A percentile compares a stretch with the other conserved stretches of the same genome.
phyloP scores from a whole-genome alignment of 2,329 filamentous ascomycete genomes.

The Fusarium citri region DNA sequence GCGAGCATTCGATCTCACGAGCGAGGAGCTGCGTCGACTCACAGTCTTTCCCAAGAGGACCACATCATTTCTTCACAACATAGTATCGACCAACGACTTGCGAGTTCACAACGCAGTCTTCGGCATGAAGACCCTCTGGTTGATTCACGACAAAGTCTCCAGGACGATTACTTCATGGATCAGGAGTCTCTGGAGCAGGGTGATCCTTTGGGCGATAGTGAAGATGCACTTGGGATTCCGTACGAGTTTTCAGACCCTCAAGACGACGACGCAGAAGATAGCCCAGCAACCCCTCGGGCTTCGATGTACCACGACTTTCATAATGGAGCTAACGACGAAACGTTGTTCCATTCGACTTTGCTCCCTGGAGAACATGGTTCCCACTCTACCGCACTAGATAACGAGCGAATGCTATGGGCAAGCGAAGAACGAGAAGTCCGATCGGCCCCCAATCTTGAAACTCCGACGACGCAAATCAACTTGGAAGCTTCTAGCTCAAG shows the following conservation, averaged over 20 bases:
- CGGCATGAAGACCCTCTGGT: slow-evolving; percentile 35
- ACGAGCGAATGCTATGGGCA: slow-evolving; percentile 38
- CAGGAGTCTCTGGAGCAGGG: slow-evolving; percentile 40
- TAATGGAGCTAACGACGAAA: slow-evolving; percentile 42
- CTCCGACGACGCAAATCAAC: slow-evolving; percentile 34
- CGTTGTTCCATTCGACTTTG: slow-evolving; percentile 48
- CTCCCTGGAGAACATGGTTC: slow-evolving; percentile 24
- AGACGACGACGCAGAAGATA: slow-evolving; percentile 53
- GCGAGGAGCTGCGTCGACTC: slow-evolving; percentile 31
- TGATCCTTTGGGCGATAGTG: slow-evolving; percentile 60
- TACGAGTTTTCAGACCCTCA: slow-evolving; percentile 60
- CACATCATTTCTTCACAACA: slow-evolving; percentile 11
- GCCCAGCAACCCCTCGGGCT: slow-evolving; percentile 65
- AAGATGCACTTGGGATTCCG: slow-evolving; percentile 67
- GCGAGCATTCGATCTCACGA: slow-evolving; percentile 44
- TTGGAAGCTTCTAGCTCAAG: slow-evolving; percentile 7
- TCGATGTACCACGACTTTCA: slow-evolving; percentile 57
- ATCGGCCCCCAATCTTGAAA: slow-evolving; percentile 37
- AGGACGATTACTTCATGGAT: slow-evolving; percentile 38
- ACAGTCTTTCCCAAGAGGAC: slow-evolving; percentile 34
- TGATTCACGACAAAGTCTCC: slow-evolving; percentile 44
- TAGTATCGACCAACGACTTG: slow-evolving; percentile 28
- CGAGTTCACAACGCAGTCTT: slow-evolving; percentile 32
- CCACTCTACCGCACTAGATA: slow-evolving; percentile 36
- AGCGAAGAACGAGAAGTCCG: slow-evolving; percentile 33